phyloP scores from a whole-genome alignment of 2,329 filamentous ascomycete species.

The Hypoxylon sp. region DNA sequence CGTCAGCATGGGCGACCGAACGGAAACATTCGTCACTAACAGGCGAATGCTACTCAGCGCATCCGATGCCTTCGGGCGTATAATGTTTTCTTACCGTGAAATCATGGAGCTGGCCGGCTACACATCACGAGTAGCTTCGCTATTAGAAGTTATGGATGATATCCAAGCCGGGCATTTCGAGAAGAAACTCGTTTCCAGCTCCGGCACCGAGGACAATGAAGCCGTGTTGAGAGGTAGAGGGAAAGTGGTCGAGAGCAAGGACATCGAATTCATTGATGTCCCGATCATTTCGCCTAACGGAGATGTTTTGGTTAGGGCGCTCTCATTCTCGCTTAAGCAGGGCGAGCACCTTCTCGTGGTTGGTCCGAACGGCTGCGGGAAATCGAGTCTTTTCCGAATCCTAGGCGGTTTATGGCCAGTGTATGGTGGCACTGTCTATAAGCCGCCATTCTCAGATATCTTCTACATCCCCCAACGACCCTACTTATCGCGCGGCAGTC shows the following conservation, averaged over 20 bases:
- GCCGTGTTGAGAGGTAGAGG: slow-evolving; percentile 87
- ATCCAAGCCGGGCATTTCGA: slow-evolving; percentile 91
- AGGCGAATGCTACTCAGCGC: slow-evolving; percentile 91
- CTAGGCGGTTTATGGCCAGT: slow-evolving; percentile 97
- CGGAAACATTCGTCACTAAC: slow-evolving; percentile 91
- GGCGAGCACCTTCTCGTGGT: slow-evolving; percentile 95
- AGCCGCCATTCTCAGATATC: slow-evolving; percentile 91
- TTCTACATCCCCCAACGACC: slow-evolving; percentile 98
- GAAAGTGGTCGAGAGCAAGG: slow-evolving; percentile 80
- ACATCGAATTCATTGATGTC: slow-evolving; percentile 65
- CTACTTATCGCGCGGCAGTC: slow-evolving; percentile 89
- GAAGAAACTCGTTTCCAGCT: slow-evolving; percentile 95
- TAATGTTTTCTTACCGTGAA: slow-evolving; percentile 99
- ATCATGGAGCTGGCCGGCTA: slow-evolving; percentile 96
- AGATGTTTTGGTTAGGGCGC: slow-evolving; percentile 86
- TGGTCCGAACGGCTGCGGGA: slow-evolving; percentile 96
- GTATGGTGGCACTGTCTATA: slow-evolving; percentile 93
- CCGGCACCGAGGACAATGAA: slow-evolving; percentile 84
- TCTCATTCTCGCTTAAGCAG: slow-evolving; percentile 88
- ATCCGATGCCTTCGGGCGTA: slow-evolving; percentile 93
- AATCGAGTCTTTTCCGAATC: slow-evolving; percentile 96
- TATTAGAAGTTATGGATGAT: slow-evolving; percentile 95
- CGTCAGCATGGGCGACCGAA: slow-evolving; percentile 77
- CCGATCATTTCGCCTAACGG: slow-evolving; percentile 98
- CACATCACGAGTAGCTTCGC: slow-evolving; percentile 89